Conservation (phyloP, 306 rosid genomes). For the Cicer yamashitae region DNA sequence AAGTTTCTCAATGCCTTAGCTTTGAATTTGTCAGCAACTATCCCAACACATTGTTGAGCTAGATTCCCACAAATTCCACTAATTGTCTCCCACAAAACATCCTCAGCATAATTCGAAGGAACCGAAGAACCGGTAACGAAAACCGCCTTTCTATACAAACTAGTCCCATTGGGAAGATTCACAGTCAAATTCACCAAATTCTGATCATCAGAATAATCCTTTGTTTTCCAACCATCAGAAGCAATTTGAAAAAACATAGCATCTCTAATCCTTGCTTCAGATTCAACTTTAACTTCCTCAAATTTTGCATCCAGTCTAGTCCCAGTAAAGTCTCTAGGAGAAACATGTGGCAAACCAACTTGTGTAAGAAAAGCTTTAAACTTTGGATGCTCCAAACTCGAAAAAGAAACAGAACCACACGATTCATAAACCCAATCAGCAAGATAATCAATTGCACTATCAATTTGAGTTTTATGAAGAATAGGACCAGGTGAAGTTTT, state of each 20-base stretch:
- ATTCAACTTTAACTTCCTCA: slow-evolving; percentile 77
- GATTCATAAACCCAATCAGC: slow-evolving; percentile 90
- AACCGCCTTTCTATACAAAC: slow-evolving; percentile 76
- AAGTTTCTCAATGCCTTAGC: slow-evolving; percentile 77
- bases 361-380: slow-evolving; percentile 82
- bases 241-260: slow-evolving; percentile 93
- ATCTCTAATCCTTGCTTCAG: slow-evolving; percentile 80
- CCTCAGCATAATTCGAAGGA: slow-evolving; percentile 83
- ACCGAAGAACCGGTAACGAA: slow-evolving; percentile 66
- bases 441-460: slow-evolving; percentile 71
- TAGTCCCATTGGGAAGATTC: slow-evolving; percentile 93
- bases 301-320: slow-evolving; percentile 64
- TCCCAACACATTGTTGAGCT: slow-evolving; percentile 85
- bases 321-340: slow-evolving; percentile 64
- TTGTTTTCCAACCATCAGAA: slow-evolving; percentile 79
- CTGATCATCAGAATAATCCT: slow-evolving; percentile 50
- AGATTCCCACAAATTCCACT: slow-evolving; percentile 79
- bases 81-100: slow-evolving; percentile 87
- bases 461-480: slow-evolving; percentile 68
- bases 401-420: slow-evolving; percentile 78
- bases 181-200: slow-evolving; percentile 74
- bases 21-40: slow-evolving; percentile 87
- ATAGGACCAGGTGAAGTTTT: slow-evolving; percentile 80
- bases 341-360: slow-evolving; percentile 72
- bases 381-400: slow-evolving; percentile 83